Evolutionary conservation across 1,284 basidiomycete species (phyloP).

Genomic region (Thecaphora thlaspeos): DNA sequence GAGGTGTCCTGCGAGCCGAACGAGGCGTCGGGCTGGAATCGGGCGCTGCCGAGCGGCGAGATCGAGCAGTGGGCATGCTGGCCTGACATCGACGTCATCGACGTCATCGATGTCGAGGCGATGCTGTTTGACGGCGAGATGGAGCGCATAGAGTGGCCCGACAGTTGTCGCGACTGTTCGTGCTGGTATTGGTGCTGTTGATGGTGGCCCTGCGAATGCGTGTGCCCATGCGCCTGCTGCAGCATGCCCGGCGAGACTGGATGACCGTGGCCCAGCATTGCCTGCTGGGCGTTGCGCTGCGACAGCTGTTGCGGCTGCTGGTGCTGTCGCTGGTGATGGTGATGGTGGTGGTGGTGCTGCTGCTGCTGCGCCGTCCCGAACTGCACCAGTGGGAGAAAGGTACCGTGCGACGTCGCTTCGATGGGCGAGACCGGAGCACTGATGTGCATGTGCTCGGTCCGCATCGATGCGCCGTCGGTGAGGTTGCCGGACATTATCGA

Average conservation of each 20-base stretch:
- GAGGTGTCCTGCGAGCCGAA: conserved; percentile 35
- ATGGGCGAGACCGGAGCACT: conserved; percentile 31
- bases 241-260: conserved; percentile 3
- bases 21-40: conserved; percentile 26
- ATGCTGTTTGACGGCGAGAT: conserved; percentile 17
- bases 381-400: conserved; percentile 9
- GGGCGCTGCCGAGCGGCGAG: conserved; percentile 25
- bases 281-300: too few species aligned
- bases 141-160: conserved; percentile 17
- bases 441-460: conserved; percentile 4
- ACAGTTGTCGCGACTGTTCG: conserved; percentile 6
- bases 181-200: conserved; percentile 1
- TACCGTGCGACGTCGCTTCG: conserved; percentile 6
- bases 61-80: conserved; percentile 33
- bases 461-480: conserved; percentile 5
- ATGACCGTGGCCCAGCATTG: conserved; percentile 5
- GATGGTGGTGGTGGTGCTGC: too few species aligned
- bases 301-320: too few species aligned
- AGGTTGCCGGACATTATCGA: conserved; percentile 16
- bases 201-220: conserved; percentile 5
- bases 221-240: conserved; percentile 6
- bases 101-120: background rate
- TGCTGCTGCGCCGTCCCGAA: background rate
- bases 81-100: background rate
- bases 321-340: too few species aligned